Conservation (phyloP, 176 grass and related monocot species). For the Oryza coarctata region DNA sequence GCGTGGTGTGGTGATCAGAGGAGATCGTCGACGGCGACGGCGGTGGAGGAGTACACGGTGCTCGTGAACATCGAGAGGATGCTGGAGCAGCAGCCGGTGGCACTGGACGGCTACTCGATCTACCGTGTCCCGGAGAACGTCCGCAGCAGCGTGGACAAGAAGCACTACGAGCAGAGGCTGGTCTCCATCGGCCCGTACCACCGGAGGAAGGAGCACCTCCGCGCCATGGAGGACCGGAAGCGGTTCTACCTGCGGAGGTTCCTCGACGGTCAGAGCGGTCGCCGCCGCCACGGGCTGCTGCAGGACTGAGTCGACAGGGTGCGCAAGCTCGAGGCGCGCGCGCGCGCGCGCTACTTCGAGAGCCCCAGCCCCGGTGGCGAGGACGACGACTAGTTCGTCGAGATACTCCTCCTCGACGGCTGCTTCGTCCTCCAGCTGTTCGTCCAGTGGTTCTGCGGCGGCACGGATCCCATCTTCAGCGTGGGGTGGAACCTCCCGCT, state of each 20-base stretch:
- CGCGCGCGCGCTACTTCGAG: conserved; percentile 11
- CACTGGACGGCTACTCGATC: conserved; percentile 18
- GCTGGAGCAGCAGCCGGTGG: not conserved
- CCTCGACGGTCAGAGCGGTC: not conserved
- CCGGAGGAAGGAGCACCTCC: not conserved
- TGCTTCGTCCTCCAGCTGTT: conserved; percentile 20
- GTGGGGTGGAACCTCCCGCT: not conserved
- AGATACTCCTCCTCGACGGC: conserved; percentile 37
- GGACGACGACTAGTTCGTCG: not conserved
- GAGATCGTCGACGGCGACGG: not conserved
- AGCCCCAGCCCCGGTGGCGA: not conserved
- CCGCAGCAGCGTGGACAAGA: not conserved
- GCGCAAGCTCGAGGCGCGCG: not conserved
- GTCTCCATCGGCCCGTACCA: conserved; percentile 34
- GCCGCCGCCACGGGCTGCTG: too few relatives aligned
- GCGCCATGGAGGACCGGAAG: conserved; percentile 25
- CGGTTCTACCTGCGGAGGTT: not conserved
- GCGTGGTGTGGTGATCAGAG: not conserved
- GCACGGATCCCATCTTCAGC: not conserved
- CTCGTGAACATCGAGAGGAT: not conserved
- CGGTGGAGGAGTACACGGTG: not conserved
- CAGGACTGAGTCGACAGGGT: not conserved
- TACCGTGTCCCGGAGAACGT: conserved; percentile 11
- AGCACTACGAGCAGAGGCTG: conserved; percentile 31
- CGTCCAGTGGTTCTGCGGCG: accelerated